Base-by-base conservation (phyloP, 441 rosid genomes). In the Euphorbia schlechtendalii region DNA sequence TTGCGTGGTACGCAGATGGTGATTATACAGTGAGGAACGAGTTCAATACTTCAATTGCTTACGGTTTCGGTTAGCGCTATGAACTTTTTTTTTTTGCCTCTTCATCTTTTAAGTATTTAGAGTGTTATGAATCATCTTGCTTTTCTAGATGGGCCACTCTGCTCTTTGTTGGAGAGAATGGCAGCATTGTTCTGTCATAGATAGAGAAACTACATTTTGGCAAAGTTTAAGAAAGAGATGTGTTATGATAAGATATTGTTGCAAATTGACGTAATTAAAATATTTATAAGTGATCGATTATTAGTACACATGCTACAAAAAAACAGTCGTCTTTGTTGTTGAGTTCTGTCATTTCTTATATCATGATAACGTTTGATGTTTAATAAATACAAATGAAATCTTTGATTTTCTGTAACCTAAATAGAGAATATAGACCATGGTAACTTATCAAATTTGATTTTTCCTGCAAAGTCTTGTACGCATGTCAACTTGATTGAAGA, bases 1-100 rank as follows among this genome's bases (percentile, higher is more conserved):
- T 88, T 54, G 90, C 97, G 0, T 88, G 98, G 98, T 90, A 85
- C 69, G 96, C 97, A 0, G 97, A 88, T 74, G 97, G 96, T 64
- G 93, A 87, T 70, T 76, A 43, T 63, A 76, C 94, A 8, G 88
- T 88, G 73, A 72, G 90, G 79, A 88, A 90, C 64, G 96, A 90
- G 82, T 82, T 75, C 68, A 88, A 90, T 71, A 68, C 88, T 69
- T 70, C 89, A 15, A 78, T 78, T 75, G 90, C 87, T 71, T 93
- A 85, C 73, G 86, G 84, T 59, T 90, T 86, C 75, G 97, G 99
- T 93, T 71, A 71, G 96, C 73, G 21, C 59, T 43, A 51, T 20
- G 56, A 55, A n/a, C n/a, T n/a, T n/a, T n/a, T n/a, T n/a, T 36
- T 32, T 52, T 59, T 46, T 8, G 24, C 1, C 3, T 60, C 11